phyloP scores from a whole-genome alignment of 805 yeast genomes.

The Metschnikowia aberdeeniae region DNA sequence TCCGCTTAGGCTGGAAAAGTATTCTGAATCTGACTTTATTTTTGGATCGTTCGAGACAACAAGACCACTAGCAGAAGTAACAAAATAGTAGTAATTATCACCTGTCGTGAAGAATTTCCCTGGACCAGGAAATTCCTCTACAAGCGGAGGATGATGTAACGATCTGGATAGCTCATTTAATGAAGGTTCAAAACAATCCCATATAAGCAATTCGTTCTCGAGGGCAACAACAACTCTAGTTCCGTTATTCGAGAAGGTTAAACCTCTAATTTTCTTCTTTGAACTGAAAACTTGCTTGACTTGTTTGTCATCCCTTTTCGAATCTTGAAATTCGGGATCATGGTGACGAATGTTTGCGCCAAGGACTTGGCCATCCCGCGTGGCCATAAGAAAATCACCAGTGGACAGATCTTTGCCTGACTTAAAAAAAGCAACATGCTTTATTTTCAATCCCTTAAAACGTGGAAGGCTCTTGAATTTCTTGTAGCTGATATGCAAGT shows the following conservation, averaged over 20 bases:
- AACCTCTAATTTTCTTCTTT: constrained; percentile 14
- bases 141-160: constrained; percentile 16
- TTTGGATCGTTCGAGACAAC: constrained; percentile 31
- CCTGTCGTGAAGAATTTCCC: not conserved
- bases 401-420: constrained; percentile 15
- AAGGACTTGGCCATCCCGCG: constrained; percentile 28
- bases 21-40: constrained; percentile 18
- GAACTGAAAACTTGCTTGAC: constrained; percentile 26
- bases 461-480: constrained; percentile 43
- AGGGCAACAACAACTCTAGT: constrained; percentile 24
- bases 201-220: constrained; percentile 18
- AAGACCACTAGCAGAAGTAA: constrained; percentile 13
- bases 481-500: constrained; percentile 39
- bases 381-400: constrained; percentile 29
- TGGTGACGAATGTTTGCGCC: constrained; percentile 27
- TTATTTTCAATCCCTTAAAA: constrained; percentile 42
- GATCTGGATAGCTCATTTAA: constrained; percentile 26
- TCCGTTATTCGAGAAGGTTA: constrained; percentile 19
- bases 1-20: constrained; percentile 9
- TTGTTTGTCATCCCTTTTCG: constrained; percentile 35
- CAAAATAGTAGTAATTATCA: constrained; percentile 6
- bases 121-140: not conserved
- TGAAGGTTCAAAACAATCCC: constrained; percentile 34
- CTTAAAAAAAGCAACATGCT: constrained; percentile 20
- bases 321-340: constrained; percentile 21